A percentile compares a stretch with the other conserved stretches of the same genome.
Evolutionary conservation across 768 basidiomycete genomes (phyloP).

Genomic region (Paxillus rubicundulus): DNA sequence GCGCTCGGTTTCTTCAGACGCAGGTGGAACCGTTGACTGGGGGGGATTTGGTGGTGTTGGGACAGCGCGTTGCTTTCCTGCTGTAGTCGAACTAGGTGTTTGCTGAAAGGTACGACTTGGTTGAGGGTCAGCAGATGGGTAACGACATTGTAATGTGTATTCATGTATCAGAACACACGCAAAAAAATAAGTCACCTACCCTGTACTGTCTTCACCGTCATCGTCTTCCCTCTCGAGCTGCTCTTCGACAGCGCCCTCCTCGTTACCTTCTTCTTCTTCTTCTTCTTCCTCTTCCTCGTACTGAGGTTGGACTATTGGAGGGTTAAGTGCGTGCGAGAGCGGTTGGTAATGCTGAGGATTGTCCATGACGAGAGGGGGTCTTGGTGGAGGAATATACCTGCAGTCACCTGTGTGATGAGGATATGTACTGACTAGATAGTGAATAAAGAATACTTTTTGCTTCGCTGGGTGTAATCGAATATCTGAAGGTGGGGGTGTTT

Average conservation of each 20-base stretch:
- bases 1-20: constrained; percentile 38
- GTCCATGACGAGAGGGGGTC: constrained; percentile 38
- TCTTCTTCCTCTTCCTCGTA: constrained; percentile 57
- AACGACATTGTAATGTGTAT: constrained; percentile 1
- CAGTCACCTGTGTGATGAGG: constrained; percentile 12
- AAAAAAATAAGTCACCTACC: constrained; percentile 22
- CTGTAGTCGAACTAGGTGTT: constrained; percentile 10
- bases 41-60: constrained; percentile 29
- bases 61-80: constrained; percentile 19
- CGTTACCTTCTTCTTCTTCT: constrained; percentile 67
- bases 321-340: constrained; percentile 74
- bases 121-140: constrained; percentile 12
- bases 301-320: constrained; percentile 39
- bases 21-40: constrained; percentile 16
- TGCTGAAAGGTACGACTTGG: constrained; percentile 21
- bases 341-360: constrained; percentile 81
- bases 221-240: constrained; percentile 54
- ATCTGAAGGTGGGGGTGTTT: constrained; percentile 26
- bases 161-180: not conserved
- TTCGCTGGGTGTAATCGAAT: constrained; percentile 33
- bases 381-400: no score
- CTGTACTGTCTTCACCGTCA: constrained; percentile 38
- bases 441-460: constrained; percentile 19
- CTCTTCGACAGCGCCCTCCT: constrained; percentile 70
- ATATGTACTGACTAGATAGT: constrained; percentile 22